Evolutionary conservation across 176 grass and related monocot genomes (phyloP), one percentile per base, ranked within the genome.

Genomic region (Aegilops tauschii): DNA sequence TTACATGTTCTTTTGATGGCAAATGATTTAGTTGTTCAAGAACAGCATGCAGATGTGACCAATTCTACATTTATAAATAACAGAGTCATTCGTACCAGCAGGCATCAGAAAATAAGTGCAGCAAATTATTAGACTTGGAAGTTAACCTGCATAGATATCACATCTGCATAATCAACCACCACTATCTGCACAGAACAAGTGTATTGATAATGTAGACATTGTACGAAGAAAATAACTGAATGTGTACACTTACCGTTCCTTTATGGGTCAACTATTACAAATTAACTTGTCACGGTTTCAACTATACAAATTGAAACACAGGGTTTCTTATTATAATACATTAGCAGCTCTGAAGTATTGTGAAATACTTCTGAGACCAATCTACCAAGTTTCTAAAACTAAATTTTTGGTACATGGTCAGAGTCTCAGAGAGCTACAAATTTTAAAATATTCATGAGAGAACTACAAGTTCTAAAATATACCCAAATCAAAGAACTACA

Each of bases 91-190:
- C 76, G 11, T 81, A 84, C 16, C 39, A 86, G 28, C 49, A 75
- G 81, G 81, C 37, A 61, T 68, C 47, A 18, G 12, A 18, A 87
- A 62, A 90, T 69, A 61, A 62, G 25, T 74, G 12, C 16, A 59
- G 20, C 25, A 70, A 90, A 39, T 85, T 78, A 78, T 73, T 45
- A n/a, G 21, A 68, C 8, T 84, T 80, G 52, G 50, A 74, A 56
- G 73, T 83, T 56, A 73, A 98, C 93, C 91, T 98, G 96, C 96
- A 98, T 95, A 86, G 78, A 54, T 81, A 98, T 94, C 78, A 98
- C 96, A 84, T 98, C 96, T 10, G 93, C 90, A 13, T 98, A 93
- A 91, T 95, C 96, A 73, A 98, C 80, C 5, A 98, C 89, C 63
- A 93, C 72, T 47, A 98, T 87, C 96, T 98, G 91, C 79, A 86